These are phyloP conservation scores for Fraxinus angustifolia DNA, from an alignment of 305 asterid species.

Conservation along the genomic window DNA sequence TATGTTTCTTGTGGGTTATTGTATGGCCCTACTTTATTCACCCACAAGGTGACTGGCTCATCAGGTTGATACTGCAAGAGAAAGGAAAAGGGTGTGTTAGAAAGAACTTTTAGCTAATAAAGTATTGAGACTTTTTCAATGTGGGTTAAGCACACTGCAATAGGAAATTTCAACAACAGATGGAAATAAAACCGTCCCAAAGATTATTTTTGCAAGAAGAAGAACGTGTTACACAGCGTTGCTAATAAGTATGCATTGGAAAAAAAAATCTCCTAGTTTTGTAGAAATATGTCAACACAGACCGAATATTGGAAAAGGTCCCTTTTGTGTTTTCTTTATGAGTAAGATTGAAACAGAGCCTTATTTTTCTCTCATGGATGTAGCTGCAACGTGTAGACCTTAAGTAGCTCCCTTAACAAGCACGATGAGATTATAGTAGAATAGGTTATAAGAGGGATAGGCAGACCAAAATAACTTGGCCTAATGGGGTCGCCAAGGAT, in stretches of 20 bases:
- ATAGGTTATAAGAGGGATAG: not conserved
- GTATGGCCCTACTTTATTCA: conserved; percentile 66
- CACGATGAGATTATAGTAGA: not conserved
- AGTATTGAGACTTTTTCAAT: not conserved
- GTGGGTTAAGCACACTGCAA: not conserved
- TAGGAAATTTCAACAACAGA: not conserved
- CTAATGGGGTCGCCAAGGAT: not conserved
- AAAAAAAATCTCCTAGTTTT: not conserved
- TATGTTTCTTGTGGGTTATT: conserved; percentile 69
- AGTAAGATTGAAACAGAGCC: not conserved
- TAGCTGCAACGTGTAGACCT: not conserved
- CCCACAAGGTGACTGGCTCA: conserved; percentile 59
- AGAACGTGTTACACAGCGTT: not conserved
- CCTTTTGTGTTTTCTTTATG: not conserved
- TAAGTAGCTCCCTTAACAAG: not conserved
- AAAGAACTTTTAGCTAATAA: not conserved
- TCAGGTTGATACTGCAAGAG: conserved; percentile 47
- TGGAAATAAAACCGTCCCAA: not conserved
- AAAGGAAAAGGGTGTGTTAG: conserved; percentile 22
- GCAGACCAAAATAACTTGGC: not conserved
- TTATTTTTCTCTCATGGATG: not conserved
- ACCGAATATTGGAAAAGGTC: not conserved
- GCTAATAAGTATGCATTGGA: not conserved
- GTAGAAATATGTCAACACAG: not conserved
- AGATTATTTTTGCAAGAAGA: not conserved